Percentiles rank a stretch among this genome's conserved stretches.
These are phyloP conservation scores for Moesziomyces parantarcticus DNA, from an alignment of 1,284 basidiomycete genomes.

Conservation along the genomic window DNA sequence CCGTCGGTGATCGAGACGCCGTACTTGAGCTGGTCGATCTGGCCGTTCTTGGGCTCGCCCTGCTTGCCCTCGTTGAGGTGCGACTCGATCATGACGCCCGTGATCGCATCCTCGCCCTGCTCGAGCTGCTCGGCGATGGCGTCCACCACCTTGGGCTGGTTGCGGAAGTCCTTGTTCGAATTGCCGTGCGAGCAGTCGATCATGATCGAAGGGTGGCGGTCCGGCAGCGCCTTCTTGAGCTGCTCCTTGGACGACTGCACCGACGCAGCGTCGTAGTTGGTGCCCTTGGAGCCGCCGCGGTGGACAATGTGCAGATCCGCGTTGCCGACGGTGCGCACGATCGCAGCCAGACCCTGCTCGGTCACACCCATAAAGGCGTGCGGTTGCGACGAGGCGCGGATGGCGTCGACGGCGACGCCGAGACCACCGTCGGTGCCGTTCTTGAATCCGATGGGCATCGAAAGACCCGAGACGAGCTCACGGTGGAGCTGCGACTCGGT, in stretches of 20 bases:
- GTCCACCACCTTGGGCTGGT: conserved; percentile 73
- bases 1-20: conserved; percentile 70
- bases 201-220: conserved; percentile 63
- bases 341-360: conserved; percentile 79
- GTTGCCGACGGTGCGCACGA: conserved; percentile 94
- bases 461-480: conserved; percentile 67
- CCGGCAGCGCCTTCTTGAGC: conserved; percentile 70
- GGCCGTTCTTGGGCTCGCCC: conserved; percentile 65
- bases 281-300: conserved; percentile 65
- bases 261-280: conserved; percentile 75
- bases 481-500: conserved; percentile 73
- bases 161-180: conserved; percentile 67
- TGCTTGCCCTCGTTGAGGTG: conserved; percentile 78
- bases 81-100: conserved; percentile 96
- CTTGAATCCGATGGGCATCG: conserved; percentile 82
- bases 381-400: conserved; percentile 60
- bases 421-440: conserved; percentile 93
- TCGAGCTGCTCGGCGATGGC: conserved; percentile 82
- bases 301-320: conserved; percentile 67
- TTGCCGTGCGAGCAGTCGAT: conserved; percentile 67
- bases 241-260: conserved; percentile 82
- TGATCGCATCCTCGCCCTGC: conserved; percentile 81
- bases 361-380: conserved; percentile 68
- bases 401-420: conserved; percentile 67
- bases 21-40: conserved; percentile 60